Base-by-base conservation (phyloP, 805 yeast species). In the Gaillardinia entomophila region DNA sequence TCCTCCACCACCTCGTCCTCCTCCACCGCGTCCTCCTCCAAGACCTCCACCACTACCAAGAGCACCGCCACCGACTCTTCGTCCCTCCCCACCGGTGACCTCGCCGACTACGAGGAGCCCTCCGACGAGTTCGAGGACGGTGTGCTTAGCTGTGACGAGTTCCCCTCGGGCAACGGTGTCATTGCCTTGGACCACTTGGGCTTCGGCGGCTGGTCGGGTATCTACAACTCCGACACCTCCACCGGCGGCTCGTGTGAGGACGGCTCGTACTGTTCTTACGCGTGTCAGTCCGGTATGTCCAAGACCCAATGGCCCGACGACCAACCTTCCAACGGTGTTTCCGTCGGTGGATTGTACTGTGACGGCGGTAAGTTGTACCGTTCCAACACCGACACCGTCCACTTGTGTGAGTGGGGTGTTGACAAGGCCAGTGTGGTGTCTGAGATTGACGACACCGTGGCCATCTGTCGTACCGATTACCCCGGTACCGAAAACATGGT, bases 151-250 rank as follows among this genome's bases (percentile, higher is more conserved):
- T 87, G 96, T 70, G 57, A 70, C 38, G 57, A 66, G 34, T 82
- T 87, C 74, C 94, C 90, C 55, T 54, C 75, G 30, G 94, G 92
- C 41, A 73, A 83, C 51, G 95, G 95, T 71, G 95, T 87, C 38
- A 67, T 87, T 51, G 60, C 85, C 19, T 66, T 85, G 30, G 39
- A 50, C 36, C 51, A 52, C 39, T 49, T 56, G 31, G 62, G 57
- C 31, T 54, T 55, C 40, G 72, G 72, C 42, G 71, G 71, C 29
- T 66, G 57, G 64, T 48, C 72, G 23, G 58, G 69, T 38, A 55
- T 66, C 37, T 57, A 57, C 62, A 65, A 75, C 45, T 55, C 70
- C 38, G 56, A 78, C 29, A 73, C 77, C 39, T 71, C 73, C 34
- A 57, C 71, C 40, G 57, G 68, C 12, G 41, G 61, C 29, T 45